Conservation (phyloP, 2,329 filamentous ascomycete genomes). For the Furcasterigmium furcatum region DNA sequence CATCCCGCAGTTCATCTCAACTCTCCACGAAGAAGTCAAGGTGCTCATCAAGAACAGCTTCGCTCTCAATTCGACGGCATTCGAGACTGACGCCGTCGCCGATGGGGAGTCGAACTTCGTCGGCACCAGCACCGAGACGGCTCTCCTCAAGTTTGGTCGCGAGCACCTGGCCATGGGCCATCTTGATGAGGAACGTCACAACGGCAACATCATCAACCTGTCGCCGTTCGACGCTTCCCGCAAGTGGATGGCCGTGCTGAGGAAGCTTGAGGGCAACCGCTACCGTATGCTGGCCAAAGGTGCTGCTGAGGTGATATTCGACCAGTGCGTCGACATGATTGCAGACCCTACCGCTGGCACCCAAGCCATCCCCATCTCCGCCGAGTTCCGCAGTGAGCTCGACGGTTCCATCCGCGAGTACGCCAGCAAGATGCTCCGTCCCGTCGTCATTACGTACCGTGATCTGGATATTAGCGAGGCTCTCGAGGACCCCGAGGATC, state of each 20-base stretch:
- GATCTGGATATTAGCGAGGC: conserved; percentile 49
- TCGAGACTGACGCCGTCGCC: conserved; percentile 38
- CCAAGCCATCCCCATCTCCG: conserved; percentile 20
- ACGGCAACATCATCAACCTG: conserved; percentile 41
- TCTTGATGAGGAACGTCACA: conserved; percentile 42
- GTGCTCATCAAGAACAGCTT: conserved; percentile 34
- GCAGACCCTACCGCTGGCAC: conserved; percentile 38
- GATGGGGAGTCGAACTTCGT: conserved; percentile 35
- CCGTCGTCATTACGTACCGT: conserved; percentile 62
- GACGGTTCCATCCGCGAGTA: conserved; percentile 42
- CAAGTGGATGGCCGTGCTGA: conserved; percentile 55
- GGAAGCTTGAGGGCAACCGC: conserved; percentile 39
- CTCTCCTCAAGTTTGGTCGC: conserved; percentile 45
- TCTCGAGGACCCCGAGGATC: conserved; percentile 7
- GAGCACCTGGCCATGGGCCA: conserved; percentile 44
- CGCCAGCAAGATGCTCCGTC: conserved; percentile 63
- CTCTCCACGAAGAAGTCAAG: conserved; percentile 28
- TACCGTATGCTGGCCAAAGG: conserved; percentile 55
- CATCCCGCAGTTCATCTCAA: conserved; percentile 11
- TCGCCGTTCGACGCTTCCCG: conserved; percentile 51
- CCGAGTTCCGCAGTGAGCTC: conserved; percentile 25
- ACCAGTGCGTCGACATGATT: conserved; percentile 37
- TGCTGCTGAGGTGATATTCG: conserved; percentile 52
- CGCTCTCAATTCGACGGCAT: conserved; percentile 49
- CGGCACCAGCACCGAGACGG: conserved; percentile 54